Conservation (phyloP, 2,329 filamentous ascomycete genomes). For the Neobulgaria alba region DNA sequence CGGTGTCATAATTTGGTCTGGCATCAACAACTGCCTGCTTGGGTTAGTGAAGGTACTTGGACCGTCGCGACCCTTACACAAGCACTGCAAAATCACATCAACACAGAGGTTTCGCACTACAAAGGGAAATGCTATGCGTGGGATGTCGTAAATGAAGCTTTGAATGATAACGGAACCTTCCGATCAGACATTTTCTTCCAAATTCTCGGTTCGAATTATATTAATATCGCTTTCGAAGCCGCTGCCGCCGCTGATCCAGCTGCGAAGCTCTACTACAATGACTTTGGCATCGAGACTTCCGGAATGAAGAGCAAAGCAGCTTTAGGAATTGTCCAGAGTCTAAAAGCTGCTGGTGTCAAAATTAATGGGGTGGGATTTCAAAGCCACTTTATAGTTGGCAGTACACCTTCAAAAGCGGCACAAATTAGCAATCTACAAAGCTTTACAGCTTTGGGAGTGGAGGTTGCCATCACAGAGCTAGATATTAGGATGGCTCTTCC, state of each 20-base stretch:
- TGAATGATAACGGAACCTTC: conserved; percentile 47
- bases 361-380: conserved; percentile 59
- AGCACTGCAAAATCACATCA: conserved; percentile 51
- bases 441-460: conserved; percentile 40
- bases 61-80: conserved; percentile 45
- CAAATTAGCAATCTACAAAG: conserved; percentile 38
- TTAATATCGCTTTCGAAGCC: conserved; percentile 48
- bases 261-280: conserved; percentile 54
- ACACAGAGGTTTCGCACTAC: conserved; percentile 47
- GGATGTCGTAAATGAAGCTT: conserved; percentile 59
- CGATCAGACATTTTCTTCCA: conserved; percentile 45
- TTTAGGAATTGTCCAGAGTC: conserved; percentile 36
- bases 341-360: conserved; percentile 40
- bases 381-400: conserved; percentile 48
- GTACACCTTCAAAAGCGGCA: conserved; percentile 34
- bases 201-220: conserved; percentile 47
- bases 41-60: conserved; percentile 39
- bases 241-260: conserved; percentile 44
- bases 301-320: conserved; percentile 39
- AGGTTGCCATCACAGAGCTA: conserved; percentile 54
- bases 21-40: conserved; percentile 44
- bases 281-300: conserved; percentile 52
- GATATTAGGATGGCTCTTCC: conserved; percentile 49
- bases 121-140: conserved; percentile 52
- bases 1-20: conserved; percentile 54